phyloP scores from a whole-genome alignment of 2,329 filamentous ascomycete genomes.

The Ophiocordyceps camponoti-leonardi region DNA sequence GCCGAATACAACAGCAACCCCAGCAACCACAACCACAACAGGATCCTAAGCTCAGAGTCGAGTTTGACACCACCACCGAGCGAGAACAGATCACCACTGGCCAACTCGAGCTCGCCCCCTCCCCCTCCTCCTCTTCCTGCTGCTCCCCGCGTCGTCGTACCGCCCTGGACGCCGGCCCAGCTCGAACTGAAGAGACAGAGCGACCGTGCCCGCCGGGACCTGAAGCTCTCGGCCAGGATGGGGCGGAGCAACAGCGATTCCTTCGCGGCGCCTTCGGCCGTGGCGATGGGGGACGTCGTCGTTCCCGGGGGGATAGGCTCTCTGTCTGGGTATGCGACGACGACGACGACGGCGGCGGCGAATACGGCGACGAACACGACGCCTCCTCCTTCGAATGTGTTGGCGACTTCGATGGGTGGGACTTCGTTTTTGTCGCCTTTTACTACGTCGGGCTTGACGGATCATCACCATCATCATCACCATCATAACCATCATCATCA shows the following conservation, averaged over 20 bases:
- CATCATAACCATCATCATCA: no score
- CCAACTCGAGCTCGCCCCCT: no score
- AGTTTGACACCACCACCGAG: conserved; percentile 34
- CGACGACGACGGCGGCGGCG: conserved; percentile 28
- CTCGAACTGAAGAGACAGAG: conserved; percentile 44
- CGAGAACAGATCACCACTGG: conserved; percentile 30
- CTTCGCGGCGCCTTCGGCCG: conserved; percentile 20
- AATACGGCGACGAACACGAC: conserved; percentile 34
- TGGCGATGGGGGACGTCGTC: conserved; percentile 16
- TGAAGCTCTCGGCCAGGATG: conserved; percentile 33
- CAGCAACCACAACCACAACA: conserved; percentile 23
- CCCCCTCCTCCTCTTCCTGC: no score
- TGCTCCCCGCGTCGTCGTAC: conserved; percentile 38
- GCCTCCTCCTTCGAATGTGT: no score
- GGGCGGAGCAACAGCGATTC: conserved; percentile 32
- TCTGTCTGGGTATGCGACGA: neutral
- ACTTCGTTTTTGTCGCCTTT: conserved; percentile 31
- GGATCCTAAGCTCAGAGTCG: conserved; percentile 21
- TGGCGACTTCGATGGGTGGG: conserved; percentile 23
- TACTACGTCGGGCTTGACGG: conserved; percentile 29
- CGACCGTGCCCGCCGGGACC: conserved; percentile 40
- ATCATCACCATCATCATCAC: conserved; percentile 21
- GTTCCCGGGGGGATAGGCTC: conserved; percentile 19
- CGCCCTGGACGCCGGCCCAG: conserved; percentile 36
- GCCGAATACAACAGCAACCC: conserved; percentile 22